Base-by-base conservation (phyloP, 2,329 filamentous ascomycete species). In the Alternaria sp. region DNA sequence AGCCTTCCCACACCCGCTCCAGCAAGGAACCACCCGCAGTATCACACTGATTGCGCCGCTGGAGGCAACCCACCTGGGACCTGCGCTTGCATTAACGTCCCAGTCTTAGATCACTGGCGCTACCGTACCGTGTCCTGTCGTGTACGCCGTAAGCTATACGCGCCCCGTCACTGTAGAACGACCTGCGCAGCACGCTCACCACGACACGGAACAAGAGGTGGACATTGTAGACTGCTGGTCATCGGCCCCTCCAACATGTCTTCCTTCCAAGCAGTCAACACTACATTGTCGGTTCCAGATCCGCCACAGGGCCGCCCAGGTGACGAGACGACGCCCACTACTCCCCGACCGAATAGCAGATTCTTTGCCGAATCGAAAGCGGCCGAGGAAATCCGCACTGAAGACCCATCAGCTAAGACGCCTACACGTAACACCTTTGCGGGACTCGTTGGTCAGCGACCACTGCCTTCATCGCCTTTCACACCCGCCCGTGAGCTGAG, bases 191-290 rank as follows among this genome's bases (percentile, higher is more conserved):
- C 51, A 43, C 61, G 48, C 48, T 48, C 40, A 57, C 54, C 60
- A 64, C 59, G 36, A 54, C 56, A 57, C 44, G 30, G 36, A 49
- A 28, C 46, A 45, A 56, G 49, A 59, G 44, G 53, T 36, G 59
- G 36, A 57, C 41, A 51, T 38, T 38, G 10, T 48, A n/a, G n/a
- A 48, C 50, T 54, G 30, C 43, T 46, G 27, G 34, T 45, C 51
- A 38, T 51, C 60, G 41, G 22, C 54, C 54, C 14, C 61, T 58
- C 57, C 62, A 65, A 28, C 64, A 87, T 88, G 85, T 82, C 86
- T 67, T 81, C 84, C 60, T 89, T 90, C 75, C 82, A 85, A 73
- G 84, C 87, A 64, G 86, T 89, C 74, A 89, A 89, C 77, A 85
- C 83, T 63, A 83, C 82, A 59, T 79, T 86, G 57, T 76, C 81